Conservation (phyloP, 2,329 filamentous ascomycete genomes). For the Ceratocystis diversiconidia region DNA sequence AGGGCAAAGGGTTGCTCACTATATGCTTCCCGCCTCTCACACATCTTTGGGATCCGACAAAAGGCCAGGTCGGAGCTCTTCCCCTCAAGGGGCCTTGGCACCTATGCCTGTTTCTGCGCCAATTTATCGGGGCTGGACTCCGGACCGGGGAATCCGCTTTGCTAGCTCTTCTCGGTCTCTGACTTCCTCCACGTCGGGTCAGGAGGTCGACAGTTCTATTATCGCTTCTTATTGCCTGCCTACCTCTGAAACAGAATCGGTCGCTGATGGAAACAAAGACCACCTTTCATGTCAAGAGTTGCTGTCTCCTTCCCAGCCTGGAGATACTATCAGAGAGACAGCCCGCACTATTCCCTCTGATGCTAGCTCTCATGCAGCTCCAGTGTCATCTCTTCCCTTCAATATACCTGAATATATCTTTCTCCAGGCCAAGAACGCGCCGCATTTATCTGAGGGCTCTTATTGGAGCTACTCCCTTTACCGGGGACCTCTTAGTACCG, state of each 20-base stretch:
- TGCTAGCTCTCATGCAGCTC: conserved; percentile 23
- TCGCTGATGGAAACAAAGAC: not conserved
- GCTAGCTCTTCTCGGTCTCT: not conserved
- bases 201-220: not conserved
- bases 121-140: conserved; percentile 2
- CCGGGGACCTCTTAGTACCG: conserved; percentile 31
- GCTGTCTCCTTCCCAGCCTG: not conserved
- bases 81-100: not conserved
- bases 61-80: not conserved
- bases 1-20: not conserved
- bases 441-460: conserved; percentile 32
- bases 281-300: not conserved
- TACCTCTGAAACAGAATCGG: not conserved
- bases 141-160: conserved; percentile 12
- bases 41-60: not conserved
- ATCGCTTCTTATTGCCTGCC: not conserved
- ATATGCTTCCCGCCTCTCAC: not conserved
- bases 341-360: conserved; percentile 5
- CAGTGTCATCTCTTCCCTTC: conserved; percentile 30
- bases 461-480: conserved; percentile 61
- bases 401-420: conserved; percentile 35
- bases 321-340: not conserved
- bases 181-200: not conserved
- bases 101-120: not conserved
- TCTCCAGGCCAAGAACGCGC: conserved; percentile 34